Evolutionary conservation across 305 asterid genomes (phyloP), one percentile per base, ranked within the genome.

Genomic region (Fraxinus nigra): DNA sequence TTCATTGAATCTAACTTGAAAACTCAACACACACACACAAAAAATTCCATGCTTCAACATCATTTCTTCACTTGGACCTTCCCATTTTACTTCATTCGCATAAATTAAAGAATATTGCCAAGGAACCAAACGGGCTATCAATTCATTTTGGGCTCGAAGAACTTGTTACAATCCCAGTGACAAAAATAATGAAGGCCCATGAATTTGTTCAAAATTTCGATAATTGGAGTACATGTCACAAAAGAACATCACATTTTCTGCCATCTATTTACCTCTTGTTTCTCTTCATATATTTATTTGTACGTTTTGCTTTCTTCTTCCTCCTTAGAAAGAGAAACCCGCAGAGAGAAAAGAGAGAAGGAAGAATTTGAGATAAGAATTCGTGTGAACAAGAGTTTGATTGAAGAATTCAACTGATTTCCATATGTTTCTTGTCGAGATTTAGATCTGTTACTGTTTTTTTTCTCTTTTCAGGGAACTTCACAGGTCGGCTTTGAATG

Each of bases 381-480:
- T 34, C 6, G 32, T 13, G 67, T 46, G 78, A 80, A 70, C 37
- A 18, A 11, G 69, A 76, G 48, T 63, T 38, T 63, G 77, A 78
- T 83, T 22, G 79, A 78, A 79, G 32, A 74, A 78, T 85, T 83
- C 51, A 82, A 78, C 84, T 72, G 51, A 65, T 82, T 76, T 46
- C 16, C 4, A 22, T 24, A 33, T 76, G 10, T 33, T 73, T 63
- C 9, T 51, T 20, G 43, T 51, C 65, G 79, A 59, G 75, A 69
- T 69, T 85, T 88, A 88, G 91, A 88, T 88, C 91, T 88, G 88
- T 61, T 77, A 24, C 73, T 8, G 70, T 65, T 48, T 73, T 28
- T 75, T 28, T 61, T 24, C 24, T 76, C 65, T 78, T 16, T 38
- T 72, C 72, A 76, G 87, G 81, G 70, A 80, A 72, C 76, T 80